phyloP scores from a whole-genome alignment of 2,329 filamentous ascomycete species.

The Pezicula rhizophila region DNA sequence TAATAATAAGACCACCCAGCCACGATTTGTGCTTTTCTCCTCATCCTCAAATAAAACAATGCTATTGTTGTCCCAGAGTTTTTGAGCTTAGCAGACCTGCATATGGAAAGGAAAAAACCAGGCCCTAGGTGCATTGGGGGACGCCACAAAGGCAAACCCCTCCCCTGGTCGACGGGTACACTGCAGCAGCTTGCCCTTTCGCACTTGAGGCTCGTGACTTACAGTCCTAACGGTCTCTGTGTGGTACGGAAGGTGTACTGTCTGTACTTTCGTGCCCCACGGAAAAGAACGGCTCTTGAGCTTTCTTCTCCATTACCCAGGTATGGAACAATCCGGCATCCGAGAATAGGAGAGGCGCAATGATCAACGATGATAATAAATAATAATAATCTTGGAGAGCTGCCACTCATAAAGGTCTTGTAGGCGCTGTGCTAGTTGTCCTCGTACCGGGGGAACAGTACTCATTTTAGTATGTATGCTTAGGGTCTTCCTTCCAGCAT shows the following conservation, averaged over 20 bases:
- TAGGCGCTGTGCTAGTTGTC: slow-evolving; percentile 15
- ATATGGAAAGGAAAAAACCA: background rate
- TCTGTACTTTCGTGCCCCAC: too few relatives aligned
- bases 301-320: background rate
- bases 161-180: background rate
- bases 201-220: background rate
- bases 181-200: background rate
- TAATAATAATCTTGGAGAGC: slow-evolving; percentile 11
- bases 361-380: slow-evolving; percentile 13
- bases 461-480: slow-evolving; percentile 12
- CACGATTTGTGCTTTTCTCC: background rate
- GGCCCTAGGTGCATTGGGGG: background rate
- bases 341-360: background rate
- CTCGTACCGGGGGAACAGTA: background rate
- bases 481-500: slow-evolving; percentile 1
- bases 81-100: background rate
- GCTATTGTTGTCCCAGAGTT: background rate
- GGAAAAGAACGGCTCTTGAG: background rate
- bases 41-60: too few relatives aligned
- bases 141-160: slow-evolving; percentile 1
- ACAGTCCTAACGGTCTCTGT: background rate
- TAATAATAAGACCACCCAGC: slow-evolving; percentile 1
- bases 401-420: slow-evolving; percentile 22
- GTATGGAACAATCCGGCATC: background rate
- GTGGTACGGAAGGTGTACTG: background rate